Evolutionary conservation across 2,329 filamentous ascomycete species (phyloP), one percentile per base, ranked within the genome.

Genomic region (Stenocarpella maydis): DNA sequence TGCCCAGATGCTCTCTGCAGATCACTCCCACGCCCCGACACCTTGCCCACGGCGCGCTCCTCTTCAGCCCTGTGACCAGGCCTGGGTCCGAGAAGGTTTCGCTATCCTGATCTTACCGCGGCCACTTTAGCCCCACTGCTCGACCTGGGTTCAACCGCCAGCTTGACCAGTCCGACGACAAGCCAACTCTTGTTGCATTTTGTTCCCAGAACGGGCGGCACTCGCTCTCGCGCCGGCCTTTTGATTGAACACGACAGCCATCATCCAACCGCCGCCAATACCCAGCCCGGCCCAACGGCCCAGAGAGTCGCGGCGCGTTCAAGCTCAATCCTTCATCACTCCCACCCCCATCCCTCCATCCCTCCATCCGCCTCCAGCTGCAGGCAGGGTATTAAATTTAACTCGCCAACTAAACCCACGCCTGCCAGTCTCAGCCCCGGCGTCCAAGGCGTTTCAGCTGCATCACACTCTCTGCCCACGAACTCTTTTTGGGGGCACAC

Each of bases 181-280:
- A 28, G 15, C 15, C 19, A 3, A 28, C n/a, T 53, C 54, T 45
- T 61, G 55, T 21, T 26, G 12, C 26, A 63, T 63, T 49, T n/a
- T 49, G 58, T 49, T 63, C 43, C 58, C 58, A 37, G 43, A 41
- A 67, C 64, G 41, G n/a, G 58, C 64, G 52, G 41, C 47, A 58
- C 43, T 67, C 65, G 65, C 52, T 50, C 50, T 67, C 65, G 65
- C 65, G 65, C 65, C 65, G 65, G 52, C 43, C 43, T 45, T 67
- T 58, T 17, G 8, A 47, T 63, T 61, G 43, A 34, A 24, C 34
- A 12, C 6, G 34, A 37, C 34, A 37, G 34, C 7, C 28, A 63
- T 37, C 43, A 21, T 63, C 28, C 58, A 63, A 37, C 58, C 58
- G 58, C 58, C 58, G 58, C 58, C 58, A 63, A 49, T 49, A 63